Percentiles rank a stretch among this genome's conserved stretches.
Evolutionary conservation across 2,329 filamentous ascomycete genomes (phyloP).

Genomic region (Alternaria incomplexa): DNA sequence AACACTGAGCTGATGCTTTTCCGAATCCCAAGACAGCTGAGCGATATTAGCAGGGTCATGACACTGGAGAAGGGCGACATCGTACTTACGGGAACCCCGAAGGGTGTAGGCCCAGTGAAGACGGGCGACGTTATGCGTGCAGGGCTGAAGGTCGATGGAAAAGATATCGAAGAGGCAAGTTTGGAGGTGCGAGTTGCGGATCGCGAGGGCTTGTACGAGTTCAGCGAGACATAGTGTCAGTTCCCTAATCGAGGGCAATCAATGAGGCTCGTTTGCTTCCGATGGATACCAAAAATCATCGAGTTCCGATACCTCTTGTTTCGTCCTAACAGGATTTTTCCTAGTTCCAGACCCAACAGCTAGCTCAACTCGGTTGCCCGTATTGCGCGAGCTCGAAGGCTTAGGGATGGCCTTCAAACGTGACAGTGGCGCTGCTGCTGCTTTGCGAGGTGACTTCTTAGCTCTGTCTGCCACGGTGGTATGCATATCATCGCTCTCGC

Average conservation of each 20-base stretch:
- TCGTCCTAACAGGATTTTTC: background rate
- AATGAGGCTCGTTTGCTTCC: background rate
- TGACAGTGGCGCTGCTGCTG: background rate
- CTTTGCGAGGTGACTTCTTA: slow-evolving; percentile 7
- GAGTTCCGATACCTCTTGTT: background rate
- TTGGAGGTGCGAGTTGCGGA: slow-evolving; percentile 86
- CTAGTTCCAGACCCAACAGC: background rate
- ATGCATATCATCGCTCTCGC: background rate
- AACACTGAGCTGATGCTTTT: slow-evolving; percentile 96
- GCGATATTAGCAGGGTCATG: slow-evolving; percentile 95
- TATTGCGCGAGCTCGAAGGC: background rate
- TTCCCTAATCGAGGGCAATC: background rate
- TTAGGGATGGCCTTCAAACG: background rate
- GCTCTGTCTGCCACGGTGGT: slow-evolving; percentile 1
- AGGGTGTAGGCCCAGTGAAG: slow-evolving; percentile 86
- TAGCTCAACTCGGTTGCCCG: background rate
- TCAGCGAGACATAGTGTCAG: slow-evolving; percentile 57
- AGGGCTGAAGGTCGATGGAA: slow-evolving; percentile 78
- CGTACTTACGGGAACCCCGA: slow-evolving; percentile 94
- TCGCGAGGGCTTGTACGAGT: slow-evolving; percentile 77
- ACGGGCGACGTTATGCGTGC: slow-evolving; percentile 88
- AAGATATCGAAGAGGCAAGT: slow-evolving; percentile 81
- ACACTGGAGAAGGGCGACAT: slow-evolving; percentile 90
- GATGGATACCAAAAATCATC: background rate
- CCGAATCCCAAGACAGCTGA: slow-evolving; percentile 82